Conservation (phyloP, 2,329 filamentous ascomycete genomes). For the Hypomyces perniciosus region DNA sequence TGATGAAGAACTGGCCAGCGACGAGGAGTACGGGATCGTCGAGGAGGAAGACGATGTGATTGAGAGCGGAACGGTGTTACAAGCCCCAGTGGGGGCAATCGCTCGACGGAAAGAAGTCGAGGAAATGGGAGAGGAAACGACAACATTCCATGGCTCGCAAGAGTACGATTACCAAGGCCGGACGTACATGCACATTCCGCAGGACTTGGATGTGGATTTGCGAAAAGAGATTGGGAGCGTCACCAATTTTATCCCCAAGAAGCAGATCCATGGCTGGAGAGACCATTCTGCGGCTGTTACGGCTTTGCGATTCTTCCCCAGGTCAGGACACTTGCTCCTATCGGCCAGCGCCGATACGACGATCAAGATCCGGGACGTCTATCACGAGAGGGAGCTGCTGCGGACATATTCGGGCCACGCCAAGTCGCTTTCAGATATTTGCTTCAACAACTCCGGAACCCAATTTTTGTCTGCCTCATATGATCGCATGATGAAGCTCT, state of each 20-base stretch:
- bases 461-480: constrained; percentile 89
- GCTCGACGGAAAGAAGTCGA: constrained; percentile 53
- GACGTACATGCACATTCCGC: constrained; percentile 96
- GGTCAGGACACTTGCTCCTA: constrained; percentile 79
- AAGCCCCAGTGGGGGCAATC: constrained; percentile 49
- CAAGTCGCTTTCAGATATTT: constrained; percentile 84
- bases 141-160: constrained; percentile 76
- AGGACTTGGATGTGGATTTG: constrained; percentile 81
- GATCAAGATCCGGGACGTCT: constrained; percentile 91
- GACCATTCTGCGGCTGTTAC: constrained; percentile 79
- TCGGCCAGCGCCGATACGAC: constrained; percentile 87
- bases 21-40: constrained; percentile 72
- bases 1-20: constrained; percentile 70
- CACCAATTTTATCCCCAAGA: constrained; percentile 94
- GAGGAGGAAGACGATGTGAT: constrained; percentile 69
- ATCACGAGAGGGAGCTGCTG: constrained; percentile 81
- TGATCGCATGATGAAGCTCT: constrained; percentile 93
- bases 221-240: constrained; percentile 70
- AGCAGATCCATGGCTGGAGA: constrained; percentile 85
- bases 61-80: constrained; percentile 56
- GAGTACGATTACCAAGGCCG: constrained; percentile 90
- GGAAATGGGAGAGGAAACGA: constrained; percentile 66
- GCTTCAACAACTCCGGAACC: constrained; percentile 75
- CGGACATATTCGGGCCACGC: constrained; percentile 88
- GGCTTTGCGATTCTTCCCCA: constrained; percentile 82